Percentiles rank a stretch among this genome's conserved stretches.
These are phyloP conservation scores for Paracamarosporium sp. DNA, from an alignment of 2,329 filamentous ascomycete species.

Conservation along the genomic window DNA sequence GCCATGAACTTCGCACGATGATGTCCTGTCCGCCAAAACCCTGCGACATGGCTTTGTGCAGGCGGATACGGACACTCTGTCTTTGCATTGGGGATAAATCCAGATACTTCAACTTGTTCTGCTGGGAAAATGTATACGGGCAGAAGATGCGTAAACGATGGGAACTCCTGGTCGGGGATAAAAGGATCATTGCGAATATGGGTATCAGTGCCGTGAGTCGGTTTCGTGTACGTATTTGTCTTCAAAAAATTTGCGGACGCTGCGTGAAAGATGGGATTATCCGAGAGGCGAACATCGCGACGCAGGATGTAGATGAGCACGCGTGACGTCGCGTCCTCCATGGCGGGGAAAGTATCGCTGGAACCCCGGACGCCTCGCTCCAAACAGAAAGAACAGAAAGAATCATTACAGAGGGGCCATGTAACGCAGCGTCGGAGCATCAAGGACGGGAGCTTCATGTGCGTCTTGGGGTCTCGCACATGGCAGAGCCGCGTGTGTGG, in stretches of 20 bases:
- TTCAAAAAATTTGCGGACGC: slow-evolving; percentile 43
- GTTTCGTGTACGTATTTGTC: slow-evolving; percentile 11
- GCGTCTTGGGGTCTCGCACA: neutral
- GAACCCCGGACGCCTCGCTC: slow-evolving; percentile 18
- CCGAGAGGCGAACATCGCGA: slow-evolving; percentile 73
- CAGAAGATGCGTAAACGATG: slow-evolving; percentile 63
- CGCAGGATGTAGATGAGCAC: slow-evolving; percentile 75
- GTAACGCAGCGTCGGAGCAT: slow-evolving; percentile 41
- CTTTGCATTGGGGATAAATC: slow-evolving; percentile 64
- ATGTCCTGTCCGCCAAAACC: slow-evolving; percentile 76
- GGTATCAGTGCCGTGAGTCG: slow-evolving; percentile 14
- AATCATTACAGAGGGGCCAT: slow-evolving; percentile 37
- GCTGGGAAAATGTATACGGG: slow-evolving; percentile 72
- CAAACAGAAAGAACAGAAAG: slow-evolving; percentile 32
- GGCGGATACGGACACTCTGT: slow-evolving; percentile 67
- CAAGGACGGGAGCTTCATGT: slow-evolving; percentile 23
- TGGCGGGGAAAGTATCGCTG: slow-evolving; percentile 21
- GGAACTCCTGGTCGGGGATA: slow-evolving; percentile 26
- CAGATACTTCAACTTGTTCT: slow-evolving; percentile 76
- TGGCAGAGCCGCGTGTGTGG: slow-evolving; percentile 6
- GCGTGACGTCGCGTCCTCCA: slow-evolving; percentile 35
- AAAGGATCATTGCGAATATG: slow-evolving; percentile 48
- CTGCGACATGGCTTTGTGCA: slow-evolving; percentile 68
- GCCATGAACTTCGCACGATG: slow-evolving; percentile 75
- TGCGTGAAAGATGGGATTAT: slow-evolving; percentile 76